Evolutionary conservation across 2,329 filamentous ascomycete species (phyloP), one percentile per base, ranked within the genome.

Genomic region (Aspergillus spinulosporus): DNA sequence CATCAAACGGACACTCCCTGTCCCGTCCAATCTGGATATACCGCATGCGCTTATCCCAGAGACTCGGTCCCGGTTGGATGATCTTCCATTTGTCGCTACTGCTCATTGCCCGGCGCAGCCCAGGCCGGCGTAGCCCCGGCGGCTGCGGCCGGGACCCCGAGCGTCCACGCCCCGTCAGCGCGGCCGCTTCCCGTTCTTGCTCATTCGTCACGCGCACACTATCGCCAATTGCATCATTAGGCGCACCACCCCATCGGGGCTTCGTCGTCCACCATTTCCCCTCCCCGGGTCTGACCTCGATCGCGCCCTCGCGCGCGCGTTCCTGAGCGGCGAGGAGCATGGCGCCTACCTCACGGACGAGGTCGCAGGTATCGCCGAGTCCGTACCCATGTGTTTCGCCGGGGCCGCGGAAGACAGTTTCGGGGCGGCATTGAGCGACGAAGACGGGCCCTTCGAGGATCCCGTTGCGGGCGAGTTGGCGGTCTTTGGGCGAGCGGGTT

Each of bases 271-370:
- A 87, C 84, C 84, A 87, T 64, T 83, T 78, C 2, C 80, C 81
- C 61, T 83, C 79, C 1, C 82, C 82, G 3, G 81, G 76, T 50
- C 71, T 76, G 48, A 70, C 66, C 62, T 84, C 81, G 1, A 64
- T 64, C 52, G 71, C 74, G 0, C 82, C 83, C 63, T 86, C 78
- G 51, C 84, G 76, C n/a, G 76, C 76, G 37, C 84, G 77, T 67
- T 87, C 83, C 66, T 87, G 83, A 1, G 84, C 84, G 2, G 85
- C 66, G 21, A 84, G 73, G 11, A 87, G 71, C 68, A 86, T 72
- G 1, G 77, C 80, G 4, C 82, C 83, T 3, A 85, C 69, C 63
- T 87, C 84, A 52, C 83, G 77, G 58, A 84, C 75, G 6, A 81
- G 61, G 64, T 87, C 84, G 49, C 85, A 76, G 12, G 76, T 66